Percentiles rank a stretch among this genome's conserved stretches.
These are phyloP conservation scores for Telfairia occidentalis DNA, from an alignment of 331 rosid species.

Conservation along the genomic window DNA sequence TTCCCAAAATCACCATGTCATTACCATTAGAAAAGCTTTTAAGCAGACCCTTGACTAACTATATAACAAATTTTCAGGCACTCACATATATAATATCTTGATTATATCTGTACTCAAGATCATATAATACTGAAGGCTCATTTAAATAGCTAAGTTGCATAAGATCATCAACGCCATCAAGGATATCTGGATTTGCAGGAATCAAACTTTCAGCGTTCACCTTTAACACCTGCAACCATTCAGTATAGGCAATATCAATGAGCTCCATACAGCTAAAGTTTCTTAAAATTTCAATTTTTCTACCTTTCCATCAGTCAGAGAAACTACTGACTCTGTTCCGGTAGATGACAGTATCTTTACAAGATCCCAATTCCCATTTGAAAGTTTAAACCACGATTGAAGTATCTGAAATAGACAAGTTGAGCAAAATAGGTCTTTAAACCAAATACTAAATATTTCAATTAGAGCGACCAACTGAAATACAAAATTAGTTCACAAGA, in stretches of 20 bases:
- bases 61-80: conserved; percentile 7
- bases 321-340: conserved; percentile 55
- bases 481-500: background rate
- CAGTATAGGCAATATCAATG: conserved; percentile 2
- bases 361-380: conserved; percentile 81
- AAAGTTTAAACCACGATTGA: conserved; percentile 86
- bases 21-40: background rate
- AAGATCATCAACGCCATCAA: conserved; percentile 95
- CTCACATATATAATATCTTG: conserved; percentile 83
- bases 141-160: conserved; percentile 99
- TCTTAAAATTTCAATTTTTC: conserved; percentile 19
- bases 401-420: conserved; percentile 53
- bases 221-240: conserved; percentile 45
- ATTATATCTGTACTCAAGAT: conserved; percentile 80
- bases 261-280: background rate
- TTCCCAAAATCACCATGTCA: conserved; percentile 21
- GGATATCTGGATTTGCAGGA: conserved; percentile 94
- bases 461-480: background rate
- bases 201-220: conserved; percentile 64
- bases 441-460: background rate
- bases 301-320: conserved; percentile 73
- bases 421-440: background rate
- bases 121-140: conserved; percentile 85
- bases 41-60: background rate
- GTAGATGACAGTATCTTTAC: conserved; percentile 56